Evolutionary conservation across 192 early-diverging fungal species (phyloP), one percentile per base, ranked within the genome.

Genomic region (Podila clonocystis): DNA sequence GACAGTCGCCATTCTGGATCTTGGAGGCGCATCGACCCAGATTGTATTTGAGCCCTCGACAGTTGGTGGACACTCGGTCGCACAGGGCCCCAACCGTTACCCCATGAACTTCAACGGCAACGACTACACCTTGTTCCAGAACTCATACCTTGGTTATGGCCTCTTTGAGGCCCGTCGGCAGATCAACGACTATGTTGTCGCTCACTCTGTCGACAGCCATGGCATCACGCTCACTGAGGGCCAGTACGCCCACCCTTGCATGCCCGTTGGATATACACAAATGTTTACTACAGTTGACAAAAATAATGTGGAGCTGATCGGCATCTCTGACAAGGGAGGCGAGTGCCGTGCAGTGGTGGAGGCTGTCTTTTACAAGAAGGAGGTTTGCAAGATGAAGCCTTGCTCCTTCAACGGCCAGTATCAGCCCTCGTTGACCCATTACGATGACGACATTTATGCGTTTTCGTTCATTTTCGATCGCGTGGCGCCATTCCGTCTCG

Each of bases 381-480:
- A 87, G 24, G 77, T 87, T 9, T 93, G 91, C 74, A 15, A 69
- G 22, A 55, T 82, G 29, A 49, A 66, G 30, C 94, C 94, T 11
- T 99, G 98, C 86, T 91, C 95, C 12, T 99, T 97, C 82, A 85
- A 95, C 65, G 97, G 98, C 49, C 89, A 97, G 4, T 97, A 97
- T 82, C 95, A 96, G 78, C 98, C 98, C 9, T 86, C 87, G 9
- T 83, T 98, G 8, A 65, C 73, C 17, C 74, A 87, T 58, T 97
- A 97, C 82, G 68, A 82, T 1, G 86, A 91, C 33, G 96, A 96
- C 48, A 90, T 99, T 30, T 97, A 97, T 82, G 93, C 95, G 13
- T 98, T 99, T 84, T 96, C 95, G 26, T 99, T 92, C 89, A 97
- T 99, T 76, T 99, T 94, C 86, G 98, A 99, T 75, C 89, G 93